phyloP scores from a whole-genome alignment of 148 eudicot species.

The Salicornia ramosissima region DNA sequence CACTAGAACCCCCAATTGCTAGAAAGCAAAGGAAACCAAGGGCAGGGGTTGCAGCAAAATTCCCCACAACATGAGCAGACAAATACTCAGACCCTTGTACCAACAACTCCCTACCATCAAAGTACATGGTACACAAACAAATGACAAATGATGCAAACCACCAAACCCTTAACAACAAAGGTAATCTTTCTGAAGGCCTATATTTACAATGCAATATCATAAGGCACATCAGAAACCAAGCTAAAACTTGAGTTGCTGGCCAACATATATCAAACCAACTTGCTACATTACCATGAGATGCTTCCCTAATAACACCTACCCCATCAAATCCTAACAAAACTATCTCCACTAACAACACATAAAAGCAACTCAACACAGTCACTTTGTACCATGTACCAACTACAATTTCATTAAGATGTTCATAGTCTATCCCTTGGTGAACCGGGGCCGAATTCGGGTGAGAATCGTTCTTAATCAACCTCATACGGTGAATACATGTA shows the following conservation, averaged over 20 bases:
- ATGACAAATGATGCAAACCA: constrained; percentile 71
- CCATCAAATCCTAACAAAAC: constrained; percentile 71
- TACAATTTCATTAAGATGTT: constrained; percentile 35
- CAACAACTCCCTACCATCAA: constrained; percentile 54
- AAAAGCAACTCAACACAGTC: constrained; percentile 67
- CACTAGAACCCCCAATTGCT: constrained; percentile 66
- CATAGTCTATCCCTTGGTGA: constrained; percentile 39
- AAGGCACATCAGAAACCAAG: constrained; percentile 85
- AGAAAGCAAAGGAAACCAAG: constrained; percentile 73
- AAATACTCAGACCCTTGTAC: constrained; percentile 49
- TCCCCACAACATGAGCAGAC: constrained; percentile 64
- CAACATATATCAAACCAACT: constrained; percentile 52
- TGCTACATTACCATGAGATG: constrained; percentile 39
- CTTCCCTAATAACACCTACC: constrained; percentile 43
- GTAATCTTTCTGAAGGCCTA: constrained; percentile 56
- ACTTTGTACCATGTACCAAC: constrained; percentile 54
- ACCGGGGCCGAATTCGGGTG: constrained; percentile 33
- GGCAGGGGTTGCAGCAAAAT: constrained; percentile 57
- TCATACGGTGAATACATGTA: constrained; percentile 56
- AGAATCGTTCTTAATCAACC: constrained; percentile 53
- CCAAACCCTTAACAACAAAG: constrained; percentile 74
- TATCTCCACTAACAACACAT: constrained; percentile 59
- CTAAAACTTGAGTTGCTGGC: constrained; percentile 64
- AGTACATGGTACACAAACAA: constrained; percentile 57
- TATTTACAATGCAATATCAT: constrained; percentile 61